Percentiles rank a stretch among this genome's conserved stretches.
Evolutionary conservation across 2,329 filamentous ascomycete species (phyloP).

Genomic region (Stachybotrys elegans): DNA sequence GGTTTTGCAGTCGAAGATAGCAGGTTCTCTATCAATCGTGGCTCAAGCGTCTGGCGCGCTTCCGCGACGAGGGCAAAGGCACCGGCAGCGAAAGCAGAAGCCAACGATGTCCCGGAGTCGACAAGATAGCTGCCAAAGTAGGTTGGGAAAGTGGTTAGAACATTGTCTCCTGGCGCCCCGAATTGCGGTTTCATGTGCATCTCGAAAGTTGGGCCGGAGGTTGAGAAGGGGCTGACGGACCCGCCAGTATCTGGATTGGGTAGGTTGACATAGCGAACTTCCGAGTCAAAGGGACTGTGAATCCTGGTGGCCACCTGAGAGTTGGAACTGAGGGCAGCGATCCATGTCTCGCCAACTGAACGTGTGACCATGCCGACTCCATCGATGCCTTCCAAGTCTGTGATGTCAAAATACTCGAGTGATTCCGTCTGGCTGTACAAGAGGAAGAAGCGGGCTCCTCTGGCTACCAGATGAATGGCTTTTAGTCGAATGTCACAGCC

Average conservation of each 20-base stretch:
- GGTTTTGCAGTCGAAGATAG: not conserved
- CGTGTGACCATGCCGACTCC: not conserved
- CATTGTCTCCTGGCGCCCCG: too few species aligned
- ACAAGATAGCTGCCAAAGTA: too few species aligned
- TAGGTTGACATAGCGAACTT: not conserved
- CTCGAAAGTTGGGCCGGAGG: not conserved
- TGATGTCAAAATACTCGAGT: not conserved
- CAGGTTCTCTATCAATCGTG: not conserved
- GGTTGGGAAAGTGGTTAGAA: not conserved
- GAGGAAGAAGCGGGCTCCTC: constrained; percentile 49
- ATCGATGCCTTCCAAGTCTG: not conserved
- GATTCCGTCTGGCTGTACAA: constrained; percentile 38
- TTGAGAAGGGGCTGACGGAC: too few species aligned
- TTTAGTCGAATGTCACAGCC: not conserved
- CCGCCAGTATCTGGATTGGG: not conserved
- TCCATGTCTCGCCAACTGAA: constrained; percentile 29
- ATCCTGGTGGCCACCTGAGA: constrained; percentile 21
- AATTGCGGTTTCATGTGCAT: not conserved
- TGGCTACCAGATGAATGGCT: constrained; percentile 33
- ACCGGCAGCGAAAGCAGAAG: not conserved
- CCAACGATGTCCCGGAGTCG: not conserved
- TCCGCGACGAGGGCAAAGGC: not conserved
- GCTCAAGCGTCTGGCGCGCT: not conserved
- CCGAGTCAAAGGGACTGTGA: not conserved
- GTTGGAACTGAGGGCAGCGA: constrained; percentile 30